Base-by-base conservation (phyloP, 768 basidiomycete genomes). In the Chlorophyllum brunneum region DNA sequence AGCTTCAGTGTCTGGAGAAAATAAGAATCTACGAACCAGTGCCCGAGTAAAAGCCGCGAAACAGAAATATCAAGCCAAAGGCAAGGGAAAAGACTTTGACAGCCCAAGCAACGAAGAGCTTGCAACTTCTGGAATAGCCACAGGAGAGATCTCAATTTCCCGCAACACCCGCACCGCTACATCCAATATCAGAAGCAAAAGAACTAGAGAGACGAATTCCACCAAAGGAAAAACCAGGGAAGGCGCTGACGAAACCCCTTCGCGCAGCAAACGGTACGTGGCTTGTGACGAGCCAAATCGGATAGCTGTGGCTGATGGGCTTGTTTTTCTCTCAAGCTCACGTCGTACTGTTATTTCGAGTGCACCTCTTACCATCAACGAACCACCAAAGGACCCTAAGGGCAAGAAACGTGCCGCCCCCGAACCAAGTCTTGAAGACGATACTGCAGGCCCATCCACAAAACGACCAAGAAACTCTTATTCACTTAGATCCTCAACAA, bases 391-490 rank as follows among this genome's bases (percentile, higher is more conserved):
- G 63, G 89, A 92, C 70, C 68, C 70, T 58, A 95, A 95, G 70
- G 94, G 92, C 54, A 97, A 97, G 83, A 95, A 95, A 73, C 87
- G 91, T 61, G 92, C 91, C 33, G 81, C 77, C 27, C 85, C 86
- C 42, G 88, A 92, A 70, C 43, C 51, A 23, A 81, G 82, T 38
- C 86, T 87, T 68, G 83, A 86, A 65, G 87, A 90, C 66, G 71
- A 75, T 22, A 63, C 63, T 43, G 67, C 74, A 59, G 72, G 73
- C 54, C 72, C 80, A 24, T 75, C 83, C 48, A 73, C 73, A 51
- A 88, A 90, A 70, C 87, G 83, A 59, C 73, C 74, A 43, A 79
- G 76, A 70, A 82, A 77, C 40, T 72, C 79, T 55, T 88, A 88
- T 67, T 82, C 83, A 49, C 77, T 88, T 58, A 81, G 86, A 70